Evolutionary conservation across 805 yeast species (phyloP).

Genomic region (Tetrapisispora fleetii): DNA sequence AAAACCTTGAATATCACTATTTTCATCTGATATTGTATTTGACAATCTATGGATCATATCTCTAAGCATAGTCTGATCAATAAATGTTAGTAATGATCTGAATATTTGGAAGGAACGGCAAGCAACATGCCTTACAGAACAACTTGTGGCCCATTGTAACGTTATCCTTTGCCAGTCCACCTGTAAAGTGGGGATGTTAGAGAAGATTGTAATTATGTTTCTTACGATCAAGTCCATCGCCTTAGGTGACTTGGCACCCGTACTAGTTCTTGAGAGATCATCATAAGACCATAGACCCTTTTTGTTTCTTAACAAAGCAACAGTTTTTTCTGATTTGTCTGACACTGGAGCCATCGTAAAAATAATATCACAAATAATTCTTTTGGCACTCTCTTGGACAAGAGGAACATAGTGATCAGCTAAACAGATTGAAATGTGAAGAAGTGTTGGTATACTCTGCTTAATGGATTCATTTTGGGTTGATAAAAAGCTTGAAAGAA

Average conservation of each 20-base stretch:
- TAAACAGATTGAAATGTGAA: slow-evolving; percentile 72
- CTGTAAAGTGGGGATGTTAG: slow-evolving; percentile 44
- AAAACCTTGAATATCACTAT: slow-evolving; percentile 87
- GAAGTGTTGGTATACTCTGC: slow-evolving; percentile 54
- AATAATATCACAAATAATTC: slow-evolving; percentile 61
- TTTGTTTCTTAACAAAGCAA: slow-evolving; percentile 46
- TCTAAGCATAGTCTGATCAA: slow-evolving; percentile 80
- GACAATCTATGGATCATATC: slow-evolving; percentile 92
- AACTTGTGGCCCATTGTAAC: slow-evolving; percentile 89
- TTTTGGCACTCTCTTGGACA: slow-evolving; percentile 78
- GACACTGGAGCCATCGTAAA: slow-evolving; percentile 48
- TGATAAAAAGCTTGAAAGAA: slow-evolving; percentile 71
- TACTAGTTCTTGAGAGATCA: slow-evolving; percentile 65
- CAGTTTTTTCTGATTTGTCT: slow-evolving; percentile 46
- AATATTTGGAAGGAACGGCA: slow-evolving; percentile 93
- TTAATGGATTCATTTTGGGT: slow-evolving; percentile 54
- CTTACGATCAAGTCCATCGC: slow-evolving; percentile 71
- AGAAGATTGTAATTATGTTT: slow-evolving; percentile 49
- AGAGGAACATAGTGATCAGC: slow-evolving; percentile 79
- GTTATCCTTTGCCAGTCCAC: slow-evolving; percentile 80
- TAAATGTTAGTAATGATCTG: slow-evolving; percentile 66
- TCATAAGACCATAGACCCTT: slow-evolving; percentile 71
- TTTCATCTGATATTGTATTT: slow-evolving; percentile 84
- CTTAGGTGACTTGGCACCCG: slow-evolving; percentile 76
- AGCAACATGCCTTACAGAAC: slow-evolving; percentile 94